Percentiles rank a stretch among this genome's conserved stretches.
Evolutionary conservation across 176 grass and related monocot genomes (phyloP).

Genomic region (Neostapfia colusana): DNA sequence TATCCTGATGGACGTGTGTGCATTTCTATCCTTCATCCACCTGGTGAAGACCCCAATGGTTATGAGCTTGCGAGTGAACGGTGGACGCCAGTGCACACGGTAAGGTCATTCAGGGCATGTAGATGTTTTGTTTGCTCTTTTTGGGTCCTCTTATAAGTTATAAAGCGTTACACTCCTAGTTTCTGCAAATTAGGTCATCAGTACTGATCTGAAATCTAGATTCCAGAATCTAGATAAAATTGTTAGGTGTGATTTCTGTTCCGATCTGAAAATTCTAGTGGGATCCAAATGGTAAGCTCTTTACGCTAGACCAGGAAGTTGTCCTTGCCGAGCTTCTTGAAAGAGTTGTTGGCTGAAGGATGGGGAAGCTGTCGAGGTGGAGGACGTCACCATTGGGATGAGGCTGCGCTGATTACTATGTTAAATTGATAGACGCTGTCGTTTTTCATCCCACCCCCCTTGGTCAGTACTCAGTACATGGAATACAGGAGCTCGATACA

Average conservation of each 20-base stretch:
- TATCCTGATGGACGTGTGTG: conserved; percentile 90
- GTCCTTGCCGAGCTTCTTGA: too few species aligned
- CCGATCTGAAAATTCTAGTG: not conserved
- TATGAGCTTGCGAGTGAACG: conserved; percentile 95
- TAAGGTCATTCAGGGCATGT: conserved; percentile 34
- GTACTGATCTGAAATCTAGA: conserved; percentile 9
- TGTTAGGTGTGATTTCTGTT: not conserved
- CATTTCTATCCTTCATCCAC: conserved; percentile 94
- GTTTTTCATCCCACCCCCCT: too few species aligned
- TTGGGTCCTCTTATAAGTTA: not conserved
- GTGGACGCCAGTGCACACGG: conserved; percentile 92
- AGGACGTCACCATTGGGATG: too few species aligned
- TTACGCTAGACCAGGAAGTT: too few species aligned
- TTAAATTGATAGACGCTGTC: too few species aligned
- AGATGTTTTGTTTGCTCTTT: conserved; percentile 1
- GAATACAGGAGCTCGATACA: too few species aligned
- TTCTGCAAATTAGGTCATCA: not conserved
- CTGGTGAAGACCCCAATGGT: conserved; percentile 90
- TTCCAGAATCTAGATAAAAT: not conserved
- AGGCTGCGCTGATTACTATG: too few species aligned
- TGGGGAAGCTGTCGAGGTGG: too few species aligned
- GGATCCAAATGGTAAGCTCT: too few species aligned
- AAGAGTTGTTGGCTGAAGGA: too few species aligned
- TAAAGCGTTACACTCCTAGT: not conserved
- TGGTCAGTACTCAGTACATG: too few species aligned